Evolutionary conservation across 306 rosid species (phyloP).

Genomic region (Cucumis melo): DNA sequence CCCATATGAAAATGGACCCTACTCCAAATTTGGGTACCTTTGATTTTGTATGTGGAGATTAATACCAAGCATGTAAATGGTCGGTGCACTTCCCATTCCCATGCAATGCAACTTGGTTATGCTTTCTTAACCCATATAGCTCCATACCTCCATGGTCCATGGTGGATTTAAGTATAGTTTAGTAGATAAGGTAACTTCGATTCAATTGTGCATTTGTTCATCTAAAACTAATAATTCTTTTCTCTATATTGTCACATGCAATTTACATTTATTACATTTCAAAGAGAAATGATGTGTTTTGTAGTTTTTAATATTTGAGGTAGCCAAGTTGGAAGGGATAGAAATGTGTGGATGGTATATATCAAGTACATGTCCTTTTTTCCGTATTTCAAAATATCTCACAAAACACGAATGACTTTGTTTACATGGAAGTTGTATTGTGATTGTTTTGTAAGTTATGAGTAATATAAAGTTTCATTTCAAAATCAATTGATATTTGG

Average conservation of each 20-base stretch:
- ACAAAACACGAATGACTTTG: too few species aligned
- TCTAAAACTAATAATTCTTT: too few species aligned
- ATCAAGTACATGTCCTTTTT: neutral
- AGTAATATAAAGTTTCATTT: too few species aligned
- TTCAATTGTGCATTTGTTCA: too few species aligned
- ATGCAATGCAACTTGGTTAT: neutral
- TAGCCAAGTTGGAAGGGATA: neutral
- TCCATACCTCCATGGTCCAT: too few species aligned
- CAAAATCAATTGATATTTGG: too few species aligned
- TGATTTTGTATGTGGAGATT: neutral
- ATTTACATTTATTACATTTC: neutral
- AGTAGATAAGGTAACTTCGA: too few species aligned
- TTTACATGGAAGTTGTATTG: too few species aligned
- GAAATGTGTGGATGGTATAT: neutral
- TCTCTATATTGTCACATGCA: neutral
- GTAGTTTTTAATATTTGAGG: neutral
- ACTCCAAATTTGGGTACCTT: neutral
- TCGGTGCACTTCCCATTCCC: neutral
- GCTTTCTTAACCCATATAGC: neutral
- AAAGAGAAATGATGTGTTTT: neutral
- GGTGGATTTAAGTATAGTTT: too few species aligned
- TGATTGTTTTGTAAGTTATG: too few species aligned
- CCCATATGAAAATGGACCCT: slow-evolving; percentile 2
- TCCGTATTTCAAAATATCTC: neutral
- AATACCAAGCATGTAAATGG: neutral